Conservation (phyloP, 179 eudicot genomes). For the Beta corolliflora region DNA sequence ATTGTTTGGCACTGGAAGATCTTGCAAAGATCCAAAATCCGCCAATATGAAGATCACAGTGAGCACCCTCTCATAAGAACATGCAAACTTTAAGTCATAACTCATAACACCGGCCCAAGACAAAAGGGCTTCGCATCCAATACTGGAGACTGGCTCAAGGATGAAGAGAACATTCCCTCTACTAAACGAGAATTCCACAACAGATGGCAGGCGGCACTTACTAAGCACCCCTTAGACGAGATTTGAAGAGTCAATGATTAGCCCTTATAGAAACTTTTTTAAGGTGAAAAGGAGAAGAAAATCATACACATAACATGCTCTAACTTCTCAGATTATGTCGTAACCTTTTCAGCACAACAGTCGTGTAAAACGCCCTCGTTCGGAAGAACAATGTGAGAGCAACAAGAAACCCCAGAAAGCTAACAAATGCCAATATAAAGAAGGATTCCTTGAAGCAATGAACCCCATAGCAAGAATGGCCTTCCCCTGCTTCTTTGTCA, state of each 20-base stretch:
- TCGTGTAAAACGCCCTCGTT: slow-evolving; percentile 55
- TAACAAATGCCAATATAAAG: slow-evolving; percentile 56
- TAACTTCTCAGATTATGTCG: slow-evolving; percentile 22
- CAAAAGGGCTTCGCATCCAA: not conserved
- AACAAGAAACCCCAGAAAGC: slow-evolving; percentile 54
- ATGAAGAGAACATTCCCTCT: not conserved
- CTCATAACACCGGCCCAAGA: not conserved
- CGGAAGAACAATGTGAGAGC: slow-evolving; percentile 58
- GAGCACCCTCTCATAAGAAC: not conserved
- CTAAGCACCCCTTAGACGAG: not conserved
- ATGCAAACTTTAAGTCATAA: not conserved
- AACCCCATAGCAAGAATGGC: slow-evolving; percentile 55
- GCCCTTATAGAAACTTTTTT: not conserved
- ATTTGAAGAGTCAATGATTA: not conserved
- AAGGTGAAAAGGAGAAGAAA: not conserved
- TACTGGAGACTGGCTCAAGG: not conserved
- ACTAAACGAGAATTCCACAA: not conserved
- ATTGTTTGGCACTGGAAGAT: not conserved
- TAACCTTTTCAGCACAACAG: slow-evolving; percentile 44
- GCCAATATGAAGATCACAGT: not conserved
- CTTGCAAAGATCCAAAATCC: not conserved
- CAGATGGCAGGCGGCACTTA: not conserved
- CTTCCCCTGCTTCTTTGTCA: slow-evolving; percentile 53
- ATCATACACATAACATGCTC: not conserved
- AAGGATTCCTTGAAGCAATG: slow-evolving; percentile 78